Evolutionary conservation across 2,329 filamentous ascomycete genomes (phyloP).

Genomic region (Colletotrichum endophyticum): DNA sequence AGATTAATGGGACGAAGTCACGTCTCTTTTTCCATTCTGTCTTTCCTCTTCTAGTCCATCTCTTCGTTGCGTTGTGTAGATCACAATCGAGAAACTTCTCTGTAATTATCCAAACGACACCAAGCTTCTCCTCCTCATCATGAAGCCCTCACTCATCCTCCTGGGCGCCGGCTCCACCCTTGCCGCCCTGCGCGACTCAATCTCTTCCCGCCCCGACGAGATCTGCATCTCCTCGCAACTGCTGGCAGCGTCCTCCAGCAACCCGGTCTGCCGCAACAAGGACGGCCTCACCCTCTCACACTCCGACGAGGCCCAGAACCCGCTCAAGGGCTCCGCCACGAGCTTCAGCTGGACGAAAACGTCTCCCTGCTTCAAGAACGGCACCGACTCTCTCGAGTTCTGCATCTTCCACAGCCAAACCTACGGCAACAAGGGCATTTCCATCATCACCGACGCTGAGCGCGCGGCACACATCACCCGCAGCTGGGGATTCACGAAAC

Average conservation of each 20-base stretch:
- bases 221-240: constrained; percentile 22
- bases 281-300: constrained; percentile 16
- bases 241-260: constrained; percentile 14
- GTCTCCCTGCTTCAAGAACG: constrained; percentile 15
- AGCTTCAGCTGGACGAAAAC: constrained; percentile 5
- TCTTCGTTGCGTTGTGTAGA: constrained; percentile 3
- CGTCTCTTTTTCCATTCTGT: background rate
- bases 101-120: background rate
- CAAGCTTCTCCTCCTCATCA: background rate
- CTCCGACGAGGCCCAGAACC: background rate
- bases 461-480: constrained; percentile 34
- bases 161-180: background rate
- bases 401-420: constrained; percentile 39
- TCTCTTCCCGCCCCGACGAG: constrained; percentile 14
- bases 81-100: background rate
- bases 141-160: constrained; percentile 14
- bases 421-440: constrained; percentile 43
- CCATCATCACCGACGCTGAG: constrained; percentile 38
- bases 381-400: constrained; percentile 15
- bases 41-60: background rate
- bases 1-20: constrained; percentile 17
- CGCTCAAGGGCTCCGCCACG: background rate
- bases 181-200: constrained; percentile 14
- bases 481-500: constrained; percentile 30
- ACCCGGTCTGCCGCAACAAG: constrained; percentile 23